phyloP scores from a whole-genome alignment of 2,329 filamentous ascomycete species.

The Ascochyta pisi region DNA sequence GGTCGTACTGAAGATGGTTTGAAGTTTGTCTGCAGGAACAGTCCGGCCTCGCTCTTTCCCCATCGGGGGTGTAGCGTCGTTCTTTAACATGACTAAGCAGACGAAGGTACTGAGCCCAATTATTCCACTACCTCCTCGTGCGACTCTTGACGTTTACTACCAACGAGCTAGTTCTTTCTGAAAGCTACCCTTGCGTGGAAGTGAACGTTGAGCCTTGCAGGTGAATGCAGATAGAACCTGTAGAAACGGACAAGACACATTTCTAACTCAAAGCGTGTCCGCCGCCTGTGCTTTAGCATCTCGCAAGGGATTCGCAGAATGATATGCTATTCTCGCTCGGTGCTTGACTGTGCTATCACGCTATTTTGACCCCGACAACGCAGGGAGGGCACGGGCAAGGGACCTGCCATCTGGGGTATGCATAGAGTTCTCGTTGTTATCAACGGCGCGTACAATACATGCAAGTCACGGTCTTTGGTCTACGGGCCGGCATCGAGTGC shows the following conservation, averaged over 20 bases:
- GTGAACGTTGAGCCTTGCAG: background rate
- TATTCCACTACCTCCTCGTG: too few species aligned
- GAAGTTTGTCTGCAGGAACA: conserved; percentile 31
- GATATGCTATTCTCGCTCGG: background rate
- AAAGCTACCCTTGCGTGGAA: background rate
- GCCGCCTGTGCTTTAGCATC: background rate
- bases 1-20: conserved; percentile 14
- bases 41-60: conserved; percentile 22
- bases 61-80: conserved; percentile 22
- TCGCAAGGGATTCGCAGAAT: background rate
- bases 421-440: conserved; percentile 4
- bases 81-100: conserved; percentile 3
- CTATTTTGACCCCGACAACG: background rate
- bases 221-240: too few species aligned
- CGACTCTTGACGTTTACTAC: background rate
- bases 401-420: background rate
- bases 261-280: too few species aligned
- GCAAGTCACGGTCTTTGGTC: conserved; percentile 3
- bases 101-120: background rate
- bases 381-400: conserved; percentile 3
- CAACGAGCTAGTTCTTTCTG: background rate
- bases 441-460: conserved; percentile 6
- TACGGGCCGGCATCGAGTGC: background rate
- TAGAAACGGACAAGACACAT: too few species aligned
- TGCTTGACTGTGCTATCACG: background rate